Evolutionary conservation across 805 yeast genomes (phyloP), one percentile per base, ranked within the genome.

Genomic region (Starmerella stellata): DNA sequence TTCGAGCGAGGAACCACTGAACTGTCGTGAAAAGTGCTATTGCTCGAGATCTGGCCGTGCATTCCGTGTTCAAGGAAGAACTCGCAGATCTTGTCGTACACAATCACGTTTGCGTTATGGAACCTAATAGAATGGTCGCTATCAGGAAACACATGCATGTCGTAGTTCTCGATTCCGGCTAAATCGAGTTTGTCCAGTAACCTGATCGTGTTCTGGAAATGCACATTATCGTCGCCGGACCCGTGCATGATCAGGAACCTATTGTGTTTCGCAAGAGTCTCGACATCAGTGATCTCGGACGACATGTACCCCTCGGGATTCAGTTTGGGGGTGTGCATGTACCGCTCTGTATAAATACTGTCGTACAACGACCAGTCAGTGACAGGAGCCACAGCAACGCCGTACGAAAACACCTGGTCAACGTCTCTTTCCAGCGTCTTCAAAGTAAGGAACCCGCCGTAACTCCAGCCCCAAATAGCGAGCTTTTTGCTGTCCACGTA

Each of bases 401-500:
- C 96, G 56, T 74, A 90, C 41, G 71, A 71, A 66, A 90, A 85
- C 14, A 74, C 70, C 28, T 70, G 61, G 15, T 82, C 81, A 2
- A 64, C 66, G 57, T 90, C 96, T 18, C 66, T 65, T 58, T 90
- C 96, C 35, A 90, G 61, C 0, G 93, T 78, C 59, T 85, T 90
- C 49, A 90, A 66, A 0, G 98, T 83, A 66, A 82, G 69, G 54
- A 72, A 90, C 0, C 96, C 98, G 35, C 98, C 98, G 55, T 87
- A 90, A 18, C 93, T 79, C 98, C 98, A 90, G 7, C 98, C 98
- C 87, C 95, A 90, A 39, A 87, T 71, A 0, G 93, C 92, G 11
- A 81, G 74, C 43, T 71, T 68, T 3, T 66, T 61, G 19, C 62
- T 57, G 53, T 85, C 79, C 31, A 90, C 77, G 52, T 76, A 87